Conservation (phyloP, 2,329 filamentous ascomycete genomes). For the Apiospora sp. region DNA sequence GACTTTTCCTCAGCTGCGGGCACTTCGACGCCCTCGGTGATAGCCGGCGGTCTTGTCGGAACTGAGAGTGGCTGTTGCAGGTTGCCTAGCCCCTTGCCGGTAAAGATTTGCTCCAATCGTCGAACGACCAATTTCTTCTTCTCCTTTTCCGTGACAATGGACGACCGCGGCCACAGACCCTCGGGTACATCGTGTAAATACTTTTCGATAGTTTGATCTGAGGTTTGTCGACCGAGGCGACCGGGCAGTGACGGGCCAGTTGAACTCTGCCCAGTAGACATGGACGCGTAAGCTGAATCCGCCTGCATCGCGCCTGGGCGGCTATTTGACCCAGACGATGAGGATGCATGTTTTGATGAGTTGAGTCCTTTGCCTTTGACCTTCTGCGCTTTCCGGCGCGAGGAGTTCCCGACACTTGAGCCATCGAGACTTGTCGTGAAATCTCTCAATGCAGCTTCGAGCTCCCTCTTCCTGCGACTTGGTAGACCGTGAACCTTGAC, state of each 20-base stretch:
- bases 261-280: slow-evolving; percentile 61
- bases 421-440: slow-evolving; percentile 72
- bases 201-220: slow-evolving; percentile 69
- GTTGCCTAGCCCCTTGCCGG: slow-evolving; percentile 66
- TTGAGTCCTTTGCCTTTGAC: slow-evolving; percentile 49
- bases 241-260: slow-evolving; percentile 47
- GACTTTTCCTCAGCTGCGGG: slow-evolving; percentile 28
- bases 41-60: slow-evolving; percentile 37
- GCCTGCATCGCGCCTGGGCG: slow-evolving; percentile 51
- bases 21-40: slow-evolving; percentile 42
- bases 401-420: slow-evolving; percentile 51
- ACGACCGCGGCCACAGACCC: slow-evolving; percentile 68
- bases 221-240: slow-evolving; percentile 47
- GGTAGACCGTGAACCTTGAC: slow-evolving; percentile 80
- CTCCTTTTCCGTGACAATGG: slow-evolving; percentile 72
- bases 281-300: slow-evolving; percentile 74
- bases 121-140: slow-evolving; percentile 80
- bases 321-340: slow-evolving; percentile 59
- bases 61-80: slow-evolving; percentile 42
- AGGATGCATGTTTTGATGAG: slow-evolving; percentile 61
- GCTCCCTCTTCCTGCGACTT: slow-evolving; percentile 75
- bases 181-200: slow-evolving; percentile 78
- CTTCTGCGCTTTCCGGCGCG: slow-evolving; percentile 52
- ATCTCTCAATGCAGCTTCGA: slow-evolving; percentile 76
- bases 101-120: slow-evolving; percentile 82